Conservation (phyloP, 306 rosid species). For the Rosa persica region DNA sequence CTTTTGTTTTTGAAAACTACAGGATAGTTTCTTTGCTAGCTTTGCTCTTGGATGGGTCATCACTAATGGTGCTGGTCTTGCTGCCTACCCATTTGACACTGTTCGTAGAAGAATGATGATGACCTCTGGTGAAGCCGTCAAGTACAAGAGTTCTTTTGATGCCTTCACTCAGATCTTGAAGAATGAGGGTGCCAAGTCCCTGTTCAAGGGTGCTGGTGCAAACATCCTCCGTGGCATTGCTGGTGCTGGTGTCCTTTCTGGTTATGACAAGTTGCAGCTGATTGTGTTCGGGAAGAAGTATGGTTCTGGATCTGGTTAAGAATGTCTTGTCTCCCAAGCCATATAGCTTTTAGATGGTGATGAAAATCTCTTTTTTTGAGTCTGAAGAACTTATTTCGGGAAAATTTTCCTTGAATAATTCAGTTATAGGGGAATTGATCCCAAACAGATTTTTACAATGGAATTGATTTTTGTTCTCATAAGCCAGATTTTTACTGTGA, state of each 20-base stretch:
- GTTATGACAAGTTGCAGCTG: slow-evolving; percentile 85
- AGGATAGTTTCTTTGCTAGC: slow-evolving; percentile 86
- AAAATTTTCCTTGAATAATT: slow-evolving; percentile 65
- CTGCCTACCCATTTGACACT: slow-evolving; percentile 92
- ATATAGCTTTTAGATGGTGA: slow-evolving; percentile 65
- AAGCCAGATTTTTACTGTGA: slow-evolving; percentile 41
- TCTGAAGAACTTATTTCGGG: slow-evolving; percentile 50
- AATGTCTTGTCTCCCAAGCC: not conserved
- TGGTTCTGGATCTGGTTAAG: slow-evolving; percentile 14
- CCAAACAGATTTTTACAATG: slow-evolving; percentile 39
- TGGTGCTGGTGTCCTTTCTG: slow-evolving; percentile 95
- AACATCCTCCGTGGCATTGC: slow-evolving; percentile 88
- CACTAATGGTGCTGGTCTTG: slow-evolving; percentile 86
- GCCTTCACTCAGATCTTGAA: slow-evolving; percentile 71
- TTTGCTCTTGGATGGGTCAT: slow-evolving; percentile 93
- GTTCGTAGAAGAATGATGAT: slow-evolving; percentile 99
- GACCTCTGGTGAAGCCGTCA: slow-evolving; percentile 94
- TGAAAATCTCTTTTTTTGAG: slow-evolving; percentile 53
- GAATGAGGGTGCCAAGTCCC: slow-evolving; percentile 83
- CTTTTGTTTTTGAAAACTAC: slow-evolving; percentile 1
- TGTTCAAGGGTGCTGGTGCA: slow-evolving; percentile 95
- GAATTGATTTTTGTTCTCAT: slow-evolving; percentile 32
- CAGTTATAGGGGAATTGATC: slow-evolving; percentile 53
- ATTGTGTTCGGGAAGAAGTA: slow-evolving; percentile 75
- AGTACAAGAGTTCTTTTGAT: slow-evolving; percentile 79